These are phyloP conservation scores for Lipomyces sp. DNA, from an alignment of 805 yeast species.

Conservation along the genomic window DNA sequence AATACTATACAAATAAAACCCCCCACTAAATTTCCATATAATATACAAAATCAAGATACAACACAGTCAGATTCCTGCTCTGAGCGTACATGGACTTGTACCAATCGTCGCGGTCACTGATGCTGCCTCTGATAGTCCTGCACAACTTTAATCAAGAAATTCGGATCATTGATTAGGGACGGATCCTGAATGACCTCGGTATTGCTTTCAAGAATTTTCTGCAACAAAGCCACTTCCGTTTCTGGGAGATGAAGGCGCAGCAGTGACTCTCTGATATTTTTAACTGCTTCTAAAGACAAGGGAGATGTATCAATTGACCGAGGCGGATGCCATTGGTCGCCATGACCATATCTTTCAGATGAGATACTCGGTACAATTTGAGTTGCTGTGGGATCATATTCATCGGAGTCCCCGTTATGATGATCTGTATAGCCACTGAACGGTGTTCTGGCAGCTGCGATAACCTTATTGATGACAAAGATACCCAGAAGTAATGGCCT, in stretches of 20 bases:
- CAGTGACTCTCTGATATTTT: slow-evolving; percentile 8
- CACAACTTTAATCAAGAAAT: slow-evolving; percentile 40
- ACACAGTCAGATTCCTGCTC: background rate
- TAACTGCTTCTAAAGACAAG: background rate
- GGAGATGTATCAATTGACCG: background rate
- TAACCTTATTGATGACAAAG: slow-evolving; percentile 27
- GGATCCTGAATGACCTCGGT: slow-evolving; percentile 44
- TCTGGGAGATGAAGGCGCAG: slow-evolving; percentile 38
- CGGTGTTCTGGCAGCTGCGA: background rate
- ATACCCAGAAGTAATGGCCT: slow-evolving; percentile 24
- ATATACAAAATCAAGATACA: background rate
- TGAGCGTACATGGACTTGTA: background rate
- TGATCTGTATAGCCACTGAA: background rate
- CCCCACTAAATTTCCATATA: too few relatives aligned
- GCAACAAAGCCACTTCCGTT: slow-evolving; percentile 38
- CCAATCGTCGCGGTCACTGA: background rate
- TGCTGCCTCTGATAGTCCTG: slow-evolving; percentile 35
- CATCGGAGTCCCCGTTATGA: background rate
- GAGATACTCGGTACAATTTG: slow-evolving; percentile 1
- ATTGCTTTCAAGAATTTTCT: slow-evolving; percentile 36
- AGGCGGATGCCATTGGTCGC: background rate
- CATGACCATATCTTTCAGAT: background rate
- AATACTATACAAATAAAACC: background rate
- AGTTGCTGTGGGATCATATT: slow-evolving; percentile 7
- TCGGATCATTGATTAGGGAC: slow-evolving; percentile 41